phyloP scores from a whole-genome alignment of 805 yeast genomes.

The Ogataea kodamae region DNA sequence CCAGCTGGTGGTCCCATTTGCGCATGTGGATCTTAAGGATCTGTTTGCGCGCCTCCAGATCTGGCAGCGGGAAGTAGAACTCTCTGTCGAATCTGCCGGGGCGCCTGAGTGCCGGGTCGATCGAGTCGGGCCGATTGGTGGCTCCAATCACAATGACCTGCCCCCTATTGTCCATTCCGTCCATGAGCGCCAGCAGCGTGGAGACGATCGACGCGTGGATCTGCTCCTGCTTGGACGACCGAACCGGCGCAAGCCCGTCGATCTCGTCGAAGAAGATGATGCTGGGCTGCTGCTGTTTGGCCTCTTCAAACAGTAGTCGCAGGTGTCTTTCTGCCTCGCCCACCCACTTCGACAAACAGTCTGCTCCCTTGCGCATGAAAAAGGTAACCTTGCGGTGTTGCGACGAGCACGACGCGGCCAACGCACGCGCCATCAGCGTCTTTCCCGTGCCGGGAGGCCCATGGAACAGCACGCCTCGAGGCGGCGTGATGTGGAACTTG shows the following conservation, averaged over 20 bases:
- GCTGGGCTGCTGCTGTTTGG: slow-evolving; percentile 91
- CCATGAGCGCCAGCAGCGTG: slow-evolving; percentile 92
- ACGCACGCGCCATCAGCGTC: slow-evolving; percentile 94
- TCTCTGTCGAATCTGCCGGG: slow-evolving; percentile 98
- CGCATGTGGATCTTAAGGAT: slow-evolving; percentile 83
- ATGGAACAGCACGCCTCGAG: slow-evolving; percentile 94
- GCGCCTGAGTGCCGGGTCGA: slow-evolving; percentile 95
- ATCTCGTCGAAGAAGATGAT: slow-evolving; percentile 97
- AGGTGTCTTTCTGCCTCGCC: slow-evolving; percentile 98
- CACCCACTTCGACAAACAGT: slow-evolving; percentile 95
- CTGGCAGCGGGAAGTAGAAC: slow-evolving; percentile 93
- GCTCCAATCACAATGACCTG: slow-evolving; percentile 98
- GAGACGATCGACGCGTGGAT: slow-evolving; percentile 97
- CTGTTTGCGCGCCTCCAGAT: slow-evolving; percentile 68
- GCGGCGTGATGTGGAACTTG: slow-evolving; percentile 88
- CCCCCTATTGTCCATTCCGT: slow-evolving; percentile 98
- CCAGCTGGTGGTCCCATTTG: slow-evolving; percentile 79
- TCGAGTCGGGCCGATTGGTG: slow-evolving; percentile 94
- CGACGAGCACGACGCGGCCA: slow-evolving; percentile 92
- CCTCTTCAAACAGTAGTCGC: slow-evolving; percentile 89
- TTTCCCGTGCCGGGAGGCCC: slow-evolving; percentile 99
- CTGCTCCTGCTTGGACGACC: slow-evolving; percentile 97
- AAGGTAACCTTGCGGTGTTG: slow-evolving; percentile 85
- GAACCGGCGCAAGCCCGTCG: slow-evolving; percentile 96
- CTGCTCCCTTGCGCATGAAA: slow-evolving; percentile 98